These are phyloP conservation scores for Irpex sp. DNA, from an alignment of 1,284 basidiomycete genomes.

Conservation along the genomic window DNA sequence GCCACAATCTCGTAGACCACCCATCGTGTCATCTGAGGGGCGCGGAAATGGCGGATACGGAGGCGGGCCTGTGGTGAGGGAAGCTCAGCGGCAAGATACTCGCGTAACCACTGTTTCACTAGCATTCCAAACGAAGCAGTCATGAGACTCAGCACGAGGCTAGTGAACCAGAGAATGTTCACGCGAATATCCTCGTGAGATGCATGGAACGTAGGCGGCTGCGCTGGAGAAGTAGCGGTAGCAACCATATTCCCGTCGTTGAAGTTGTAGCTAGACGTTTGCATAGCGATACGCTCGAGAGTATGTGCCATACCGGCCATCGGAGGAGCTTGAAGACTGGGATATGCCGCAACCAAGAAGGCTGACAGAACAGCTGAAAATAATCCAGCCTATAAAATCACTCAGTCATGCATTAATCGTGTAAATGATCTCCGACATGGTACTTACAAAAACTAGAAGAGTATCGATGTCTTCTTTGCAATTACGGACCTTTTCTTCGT, in stretches of 20 bases:
- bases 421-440: no score
- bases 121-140: conserved; percentile 3
- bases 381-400: no score
- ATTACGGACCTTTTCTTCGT: no score
- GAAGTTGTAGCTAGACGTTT: neutral
- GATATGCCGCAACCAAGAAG: neutral
- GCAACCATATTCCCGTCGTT: neutral
- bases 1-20: conserved; percentile 5
- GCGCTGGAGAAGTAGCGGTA: neutral
- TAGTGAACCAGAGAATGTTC: conserved; percentile 6
- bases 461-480: no score
- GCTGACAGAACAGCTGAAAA: neutral
- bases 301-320: neutral
- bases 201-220: neutral
- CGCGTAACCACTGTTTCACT: conserved; percentile 8
- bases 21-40: neutral
- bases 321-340: neutral
- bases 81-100: conserved; percentile 1
- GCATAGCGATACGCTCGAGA: neutral
- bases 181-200: neutral
- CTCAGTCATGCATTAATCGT: no score
- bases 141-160: conserved; percentile 2
- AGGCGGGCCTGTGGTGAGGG: neutral
- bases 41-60: neutral
- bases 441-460: no score